Conservation (phyloP, 2,329 filamentous ascomycete species). For the Microcyclosporella mali region DNA sequence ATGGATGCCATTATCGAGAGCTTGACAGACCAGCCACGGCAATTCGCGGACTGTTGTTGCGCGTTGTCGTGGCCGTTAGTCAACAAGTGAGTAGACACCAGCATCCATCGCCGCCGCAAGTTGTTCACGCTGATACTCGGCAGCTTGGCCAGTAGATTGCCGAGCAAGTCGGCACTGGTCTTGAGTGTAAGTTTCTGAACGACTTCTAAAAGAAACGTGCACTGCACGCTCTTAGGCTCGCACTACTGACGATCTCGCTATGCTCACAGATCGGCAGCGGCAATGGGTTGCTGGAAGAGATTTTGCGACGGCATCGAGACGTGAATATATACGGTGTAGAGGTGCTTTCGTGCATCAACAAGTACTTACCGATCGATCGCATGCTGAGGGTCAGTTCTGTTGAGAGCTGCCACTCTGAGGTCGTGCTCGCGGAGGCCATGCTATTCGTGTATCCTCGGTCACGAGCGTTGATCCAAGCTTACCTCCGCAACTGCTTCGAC, state of each 20-base stretch:
- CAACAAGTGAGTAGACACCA: no score
- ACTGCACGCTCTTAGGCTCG: no score
- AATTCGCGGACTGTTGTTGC: constrained; percentile 23
- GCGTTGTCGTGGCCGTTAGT: constrained; percentile 14
- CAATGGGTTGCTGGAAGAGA: constrained; percentile 45
- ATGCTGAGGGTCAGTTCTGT: constrained; percentile 42
- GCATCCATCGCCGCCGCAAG: no score
- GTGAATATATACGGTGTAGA: constrained; percentile 43
- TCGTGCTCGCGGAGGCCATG: constrained; percentile 40
- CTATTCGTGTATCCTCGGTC: constrained; percentile 51
- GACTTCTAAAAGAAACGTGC: no score
- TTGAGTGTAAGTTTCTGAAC: background rate
- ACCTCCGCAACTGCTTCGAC: constrained; percentile 34
- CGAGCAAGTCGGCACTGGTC: constrained; percentile 1
- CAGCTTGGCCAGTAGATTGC: no score
- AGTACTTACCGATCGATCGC: constrained; percentile 38
- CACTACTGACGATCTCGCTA: background rate
- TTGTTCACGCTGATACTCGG: no score
- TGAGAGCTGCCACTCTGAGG: constrained; percentile 39
- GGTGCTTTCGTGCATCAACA: constrained; percentile 41
- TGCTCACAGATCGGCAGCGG: constrained; percentile 41
- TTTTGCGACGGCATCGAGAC: constrained; percentile 34
- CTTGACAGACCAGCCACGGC: constrained; percentile 14
- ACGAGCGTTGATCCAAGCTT: constrained; percentile 40
- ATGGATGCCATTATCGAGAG: constrained; percentile 2